Evolutionary conservation across 768 basidiomycete species (phyloP).

Genomic region (Calocera viscosa): DNA sequence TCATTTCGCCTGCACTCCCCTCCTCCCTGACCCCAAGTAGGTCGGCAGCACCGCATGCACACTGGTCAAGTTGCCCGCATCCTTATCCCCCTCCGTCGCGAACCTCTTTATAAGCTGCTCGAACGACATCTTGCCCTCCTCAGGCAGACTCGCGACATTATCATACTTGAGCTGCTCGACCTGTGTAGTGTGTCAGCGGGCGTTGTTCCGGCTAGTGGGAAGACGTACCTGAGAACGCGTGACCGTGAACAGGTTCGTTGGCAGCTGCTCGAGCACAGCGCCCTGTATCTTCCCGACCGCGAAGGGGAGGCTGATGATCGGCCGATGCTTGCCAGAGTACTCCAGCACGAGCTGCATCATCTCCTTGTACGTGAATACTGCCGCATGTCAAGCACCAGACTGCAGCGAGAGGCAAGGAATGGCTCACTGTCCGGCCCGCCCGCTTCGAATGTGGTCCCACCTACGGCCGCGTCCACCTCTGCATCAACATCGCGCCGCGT

Average conservation of each 20-base stretch:
- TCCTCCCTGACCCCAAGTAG: conserved; percentile 35
- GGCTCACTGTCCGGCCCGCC: conserved; percentile 41
- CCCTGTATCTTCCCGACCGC: conserved; percentile 53
- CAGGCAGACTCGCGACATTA: conserved; percentile 36
- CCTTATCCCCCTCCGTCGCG: conserved; percentile 30
- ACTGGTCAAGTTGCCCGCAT: conserved; percentile 32
- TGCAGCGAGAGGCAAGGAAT: neutral
- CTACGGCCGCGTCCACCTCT: conserved; percentile 25
- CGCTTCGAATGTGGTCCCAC: conserved; percentile 38
- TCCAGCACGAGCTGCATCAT: conserved; percentile 52
- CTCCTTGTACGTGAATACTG: conserved; percentile 56
- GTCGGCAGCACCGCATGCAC: conserved; percentile 45
- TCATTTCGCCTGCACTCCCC: no score
- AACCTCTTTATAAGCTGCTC: conserved; percentile 19
- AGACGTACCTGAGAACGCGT: conserved; percentile 53
- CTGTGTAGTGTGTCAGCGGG: conserved; percentile 25
- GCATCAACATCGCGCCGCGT: conserved; percentile 33
- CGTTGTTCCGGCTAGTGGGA: neutral
- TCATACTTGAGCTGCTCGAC: conserved; percentile 50
- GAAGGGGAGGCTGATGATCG: conserved; percentile 54
- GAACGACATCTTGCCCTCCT: conserved; percentile 23
- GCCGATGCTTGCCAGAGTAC: conserved; percentile 40
- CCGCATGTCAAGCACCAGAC: neutral
- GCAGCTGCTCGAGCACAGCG: conserved; percentile 48
- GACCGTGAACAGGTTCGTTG: conserved; percentile 51